Evolutionary conservation across 495 filamentous ascomycete species (phyloP).

Genomic region (Podospora conica): DNA sequence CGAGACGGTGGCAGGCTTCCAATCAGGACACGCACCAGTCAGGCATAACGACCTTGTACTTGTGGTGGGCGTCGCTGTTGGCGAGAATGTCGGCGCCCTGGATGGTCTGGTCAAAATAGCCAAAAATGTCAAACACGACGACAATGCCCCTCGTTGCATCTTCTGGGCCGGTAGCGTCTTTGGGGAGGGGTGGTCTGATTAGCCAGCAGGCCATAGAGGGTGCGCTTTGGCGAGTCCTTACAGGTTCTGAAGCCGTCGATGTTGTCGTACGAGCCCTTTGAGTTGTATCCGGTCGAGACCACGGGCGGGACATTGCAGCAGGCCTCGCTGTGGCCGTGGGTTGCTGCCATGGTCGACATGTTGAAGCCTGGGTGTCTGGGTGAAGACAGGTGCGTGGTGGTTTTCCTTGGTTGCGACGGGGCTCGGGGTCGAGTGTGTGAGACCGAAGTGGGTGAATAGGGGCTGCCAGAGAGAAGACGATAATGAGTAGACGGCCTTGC

Average conservation of each 20-base stretch:
- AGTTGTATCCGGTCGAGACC: conserved; percentile 51
- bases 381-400: background rate
- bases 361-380: conserved; percentile 22
- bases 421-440: background rate
- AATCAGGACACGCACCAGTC: conserved; percentile 41
- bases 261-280: conserved; percentile 60
- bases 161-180: conserved; percentile 57
- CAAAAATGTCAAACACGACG: conserved; percentile 67
- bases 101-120: conserved; percentile 61
- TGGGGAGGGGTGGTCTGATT: background rate
- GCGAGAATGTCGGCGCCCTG: conserved; percentile 69
- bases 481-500: background rate
- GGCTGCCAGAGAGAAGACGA: background rate
- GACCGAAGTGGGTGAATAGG: background rate
- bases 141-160: conserved; percentile 55
- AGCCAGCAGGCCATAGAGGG: background rate
- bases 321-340: conserved; percentile 53
- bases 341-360: conserved; percentile 47
- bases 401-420: background rate
- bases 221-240: conserved; percentile 19
- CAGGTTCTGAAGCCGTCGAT: conserved; percentile 65
- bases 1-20: background rate
- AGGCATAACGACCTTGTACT: conserved; percentile 61
- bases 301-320: conserved; percentile 66
- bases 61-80: conserved; percentile 44